phyloP scores from a whole-genome alignment of 2,329 filamentous ascomycete genomes.

The Fusarium sp. region DNA sequence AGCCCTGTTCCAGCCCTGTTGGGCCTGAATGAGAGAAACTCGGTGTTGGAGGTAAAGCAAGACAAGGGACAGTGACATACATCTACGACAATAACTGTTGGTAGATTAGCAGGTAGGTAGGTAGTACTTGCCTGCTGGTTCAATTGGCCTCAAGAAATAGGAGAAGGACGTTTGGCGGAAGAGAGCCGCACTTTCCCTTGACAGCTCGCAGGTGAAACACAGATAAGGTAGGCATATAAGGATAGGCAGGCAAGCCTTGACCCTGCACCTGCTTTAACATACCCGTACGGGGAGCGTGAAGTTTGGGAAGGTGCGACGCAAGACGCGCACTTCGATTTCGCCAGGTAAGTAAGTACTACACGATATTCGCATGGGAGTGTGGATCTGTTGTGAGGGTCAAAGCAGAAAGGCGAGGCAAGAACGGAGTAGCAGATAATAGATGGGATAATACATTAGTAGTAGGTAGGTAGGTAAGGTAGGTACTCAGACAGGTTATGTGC shows the following conservation, averaged over 20 bases:
- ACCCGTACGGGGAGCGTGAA: conserved; percentile 2
- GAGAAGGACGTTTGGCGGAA: conserved; percentile 16
- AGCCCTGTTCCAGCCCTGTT: conserved; percentile 15
- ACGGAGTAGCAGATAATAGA: neutral
- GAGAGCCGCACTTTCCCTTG: conserved; percentile 28
- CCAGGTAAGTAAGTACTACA: conserved; percentile 22
- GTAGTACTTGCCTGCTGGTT: neutral
- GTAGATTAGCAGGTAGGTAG: neutral
- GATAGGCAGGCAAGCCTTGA: conserved; percentile 1
- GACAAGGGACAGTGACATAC: neutral
- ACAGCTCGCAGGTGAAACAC: neutral
- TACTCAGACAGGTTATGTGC: neutral
- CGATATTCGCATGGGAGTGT: conserved; percentile 25
- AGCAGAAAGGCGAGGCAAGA: neutral
- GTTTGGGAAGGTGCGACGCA: conserved; percentile 32
- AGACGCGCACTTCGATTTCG: conserved; percentile 8
- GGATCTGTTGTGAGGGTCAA: conserved; percentile 16
- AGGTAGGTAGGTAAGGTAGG: neutral
- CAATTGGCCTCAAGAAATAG: conserved; percentile 1
- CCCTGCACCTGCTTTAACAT: conserved; percentile 19
- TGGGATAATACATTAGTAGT: neutral
- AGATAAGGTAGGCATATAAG: neutral
- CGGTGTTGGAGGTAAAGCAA: neutral
- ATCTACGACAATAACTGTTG: neutral
- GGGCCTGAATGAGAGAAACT: neutral